Evolutionary conservation across 331 rosid species (phyloP), one percentile per base, ranked within the genome.

Genomic region (Cydonia oblonga): DNA sequence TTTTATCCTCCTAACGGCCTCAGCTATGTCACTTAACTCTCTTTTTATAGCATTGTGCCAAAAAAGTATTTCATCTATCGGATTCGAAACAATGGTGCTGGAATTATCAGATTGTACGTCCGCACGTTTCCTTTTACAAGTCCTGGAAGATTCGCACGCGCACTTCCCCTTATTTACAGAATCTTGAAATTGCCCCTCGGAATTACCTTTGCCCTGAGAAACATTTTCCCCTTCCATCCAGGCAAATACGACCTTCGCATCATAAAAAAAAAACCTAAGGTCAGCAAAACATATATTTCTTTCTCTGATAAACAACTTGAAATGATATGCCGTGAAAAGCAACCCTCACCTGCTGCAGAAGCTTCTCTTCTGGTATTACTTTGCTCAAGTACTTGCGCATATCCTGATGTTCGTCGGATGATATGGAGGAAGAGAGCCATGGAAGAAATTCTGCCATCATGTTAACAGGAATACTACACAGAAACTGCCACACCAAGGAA

Each of bases 371-470:
- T 15, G 98, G 98, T 64, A 93, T 82, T 54, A 93, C 80, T 84
- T 84, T 86, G 77, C 83, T 81, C 82, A 93, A 81, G 80, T 81
- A 88, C 72, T 79, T 90, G 79, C 65, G 76, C 75, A 93, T 85
- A 85, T 89, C 96, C 81, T 84, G 86, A 82, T 79, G 81, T 81
- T 90, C 98, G 78, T 93, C 96, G 9, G 93, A 78, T 33, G 98
- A 87, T 60, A 89, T 80, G 68, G 97, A 90, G 64, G 87, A 79
- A 23, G 90, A 85, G 77, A 93, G 92, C 98, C 98, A 93, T 53
- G 98, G 98, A 78, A 93, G 98, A 81, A 93, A 93, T 74, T 89
- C 83, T 33, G 92, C 89, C 92, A 93, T 86, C 98, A 90, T 87
- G 83, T 93, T 86, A 76, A 93, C 96, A 44, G 98, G 98, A 85